Conservation (phyloP, 768 basidiomycete species). For the Amanita rubescens region DNA sequence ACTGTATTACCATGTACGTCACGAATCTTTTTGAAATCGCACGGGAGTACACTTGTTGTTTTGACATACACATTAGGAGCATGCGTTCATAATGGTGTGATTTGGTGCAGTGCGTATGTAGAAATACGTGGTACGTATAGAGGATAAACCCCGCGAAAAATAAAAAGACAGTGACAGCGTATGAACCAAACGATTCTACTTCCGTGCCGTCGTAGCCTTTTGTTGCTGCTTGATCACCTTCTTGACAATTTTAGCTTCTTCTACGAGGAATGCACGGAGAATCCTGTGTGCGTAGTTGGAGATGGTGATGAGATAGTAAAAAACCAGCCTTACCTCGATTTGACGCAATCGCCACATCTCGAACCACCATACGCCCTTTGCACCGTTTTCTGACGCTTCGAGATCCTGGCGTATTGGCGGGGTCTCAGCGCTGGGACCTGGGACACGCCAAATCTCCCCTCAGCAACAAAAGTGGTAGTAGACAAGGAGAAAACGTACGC, state of each 20-base stretch:
- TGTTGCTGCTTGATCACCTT: conserved; percentile 94
- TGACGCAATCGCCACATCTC: conserved; percentile 92
- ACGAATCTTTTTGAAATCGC: too few relatives aligned
- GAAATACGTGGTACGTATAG: background rate
- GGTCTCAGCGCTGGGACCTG: conserved; percentile 95
- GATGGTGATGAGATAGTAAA: background rate
- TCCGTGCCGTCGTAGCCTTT: conserved; percentile 31
- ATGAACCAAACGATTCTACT: conserved; percentile 27
- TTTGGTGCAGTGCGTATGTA: background rate
- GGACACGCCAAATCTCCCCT: background rate
- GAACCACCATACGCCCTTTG: conserved; percentile 96
- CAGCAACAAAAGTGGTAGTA: background rate
- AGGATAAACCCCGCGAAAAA: background rate
- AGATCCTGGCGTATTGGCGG: conserved; percentile 90
- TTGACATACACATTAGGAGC: background rate
- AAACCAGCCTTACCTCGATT: conserved; percentile 61
- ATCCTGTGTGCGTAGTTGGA: conserved; percentile 48
- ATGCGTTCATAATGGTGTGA: background rate
- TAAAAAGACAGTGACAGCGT: conserved; percentile 5
- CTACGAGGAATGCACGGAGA: conserved; percentile 95
- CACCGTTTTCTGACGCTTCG: conserved; percentile 97
- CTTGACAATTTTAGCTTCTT: conserved; percentile 99
- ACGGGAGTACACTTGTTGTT: too few relatives aligned
- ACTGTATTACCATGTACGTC: too few relatives aligned
- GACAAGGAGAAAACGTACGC: conserved; percentile 49